Percentiles rank a stretch among this genome's conserved stretches.
Evolutionary conservation across 768 basidiomycete genomes (phyloP).

Genomic region (Agaricus blazei): DNA sequence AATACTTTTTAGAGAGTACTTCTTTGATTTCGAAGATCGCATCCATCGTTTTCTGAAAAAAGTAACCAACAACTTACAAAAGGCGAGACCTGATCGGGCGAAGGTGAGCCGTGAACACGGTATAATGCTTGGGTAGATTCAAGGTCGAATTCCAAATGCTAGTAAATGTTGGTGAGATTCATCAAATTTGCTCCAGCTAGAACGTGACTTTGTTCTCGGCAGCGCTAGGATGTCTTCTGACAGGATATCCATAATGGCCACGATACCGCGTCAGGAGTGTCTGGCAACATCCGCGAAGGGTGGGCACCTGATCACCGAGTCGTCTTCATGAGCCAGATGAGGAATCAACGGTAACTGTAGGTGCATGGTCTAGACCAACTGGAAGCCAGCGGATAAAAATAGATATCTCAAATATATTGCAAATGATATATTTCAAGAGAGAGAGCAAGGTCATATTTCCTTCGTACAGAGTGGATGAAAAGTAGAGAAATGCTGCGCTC

Average conservation of each 20-base stretch:
- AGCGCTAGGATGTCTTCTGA: too few species aligned
- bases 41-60: conserved; percentile 22
- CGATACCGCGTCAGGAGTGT: conserved; percentile 14
- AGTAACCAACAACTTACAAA: too few species aligned
- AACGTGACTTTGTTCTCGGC: too few species aligned
- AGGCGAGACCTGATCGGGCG: too few species aligned
- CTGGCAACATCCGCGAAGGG: conserved; percentile 27
- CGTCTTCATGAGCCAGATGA: conserved; percentile 27
- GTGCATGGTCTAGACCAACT: conserved; percentile 29
- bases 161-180: conserved; percentile 20
- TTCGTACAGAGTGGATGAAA: too few species aligned
- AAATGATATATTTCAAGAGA: too few species aligned
- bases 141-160: conserved; percentile 10
- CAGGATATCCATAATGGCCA: too few species aligned
- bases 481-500: too few species aligned
- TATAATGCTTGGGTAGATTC: conserved; percentile 13
- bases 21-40: conserved; percentile 29
- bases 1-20: conserved; percentile 35
- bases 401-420: too few species aligned
- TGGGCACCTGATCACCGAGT: conserved; percentile 32
- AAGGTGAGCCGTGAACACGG: conserved; percentile 5
- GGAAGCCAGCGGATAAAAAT: neutral
- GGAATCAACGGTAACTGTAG: conserved; percentile 28
- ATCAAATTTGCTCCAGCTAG: conserved; percentile 31
- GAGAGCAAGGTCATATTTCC: too few species aligned